Conservation (phyloP, 1,284 basidiomycete species). For the Apiotrichum porosum region DNA sequence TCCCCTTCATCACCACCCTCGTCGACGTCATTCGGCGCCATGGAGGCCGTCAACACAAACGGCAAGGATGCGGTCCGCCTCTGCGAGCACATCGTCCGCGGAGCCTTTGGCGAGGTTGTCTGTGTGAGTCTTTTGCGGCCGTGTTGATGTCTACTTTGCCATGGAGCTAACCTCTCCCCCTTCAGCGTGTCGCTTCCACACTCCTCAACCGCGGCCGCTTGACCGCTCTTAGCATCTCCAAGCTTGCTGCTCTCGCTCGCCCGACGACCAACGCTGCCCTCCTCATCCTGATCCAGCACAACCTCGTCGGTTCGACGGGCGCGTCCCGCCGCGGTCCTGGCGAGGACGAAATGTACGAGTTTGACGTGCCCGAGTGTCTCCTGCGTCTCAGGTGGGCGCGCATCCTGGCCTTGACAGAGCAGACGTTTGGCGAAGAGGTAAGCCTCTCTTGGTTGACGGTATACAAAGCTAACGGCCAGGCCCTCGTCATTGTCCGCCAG, state of each 20-base stretch:
- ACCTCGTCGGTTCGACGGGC: conserved; percentile 76
- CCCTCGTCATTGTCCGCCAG: conserved; percentile 65
- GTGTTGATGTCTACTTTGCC: not conserved
- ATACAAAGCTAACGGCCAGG: conserved; percentile 51
- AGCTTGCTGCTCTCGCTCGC: conserved; percentile 65
- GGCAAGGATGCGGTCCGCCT: conserved; percentile 50
- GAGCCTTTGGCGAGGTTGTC: conserved; percentile 46
- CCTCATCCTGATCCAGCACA: conserved; percentile 84
- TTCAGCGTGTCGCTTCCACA: conserved; percentile 71
- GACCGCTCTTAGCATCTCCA: conserved; percentile 56
- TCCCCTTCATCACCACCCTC: too few species aligned
- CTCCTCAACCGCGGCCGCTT: conserved; percentile 82
- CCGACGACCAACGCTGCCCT: conserved; percentile 60
- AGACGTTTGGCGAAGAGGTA: conserved; percentile 65
- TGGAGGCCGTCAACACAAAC: conserved; percentile 22
- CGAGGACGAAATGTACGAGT: conserved; percentile 60
- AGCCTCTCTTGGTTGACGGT: conserved; percentile 33
- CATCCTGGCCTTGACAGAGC: conserved; percentile 68
- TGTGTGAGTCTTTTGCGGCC: conserved; percentile 28
- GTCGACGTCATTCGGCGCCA: too few species aligned
- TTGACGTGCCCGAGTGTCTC: conserved; percentile 74
- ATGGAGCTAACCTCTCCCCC: not conserved
- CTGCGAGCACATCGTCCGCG: conserved; percentile 45
- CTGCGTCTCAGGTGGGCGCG: conserved; percentile 70
- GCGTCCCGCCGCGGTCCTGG: conserved; percentile 53